phyloP scores from a whole-genome alignment of 163 green algal genomes.

The Prototheca wickerhamii region DNA sequence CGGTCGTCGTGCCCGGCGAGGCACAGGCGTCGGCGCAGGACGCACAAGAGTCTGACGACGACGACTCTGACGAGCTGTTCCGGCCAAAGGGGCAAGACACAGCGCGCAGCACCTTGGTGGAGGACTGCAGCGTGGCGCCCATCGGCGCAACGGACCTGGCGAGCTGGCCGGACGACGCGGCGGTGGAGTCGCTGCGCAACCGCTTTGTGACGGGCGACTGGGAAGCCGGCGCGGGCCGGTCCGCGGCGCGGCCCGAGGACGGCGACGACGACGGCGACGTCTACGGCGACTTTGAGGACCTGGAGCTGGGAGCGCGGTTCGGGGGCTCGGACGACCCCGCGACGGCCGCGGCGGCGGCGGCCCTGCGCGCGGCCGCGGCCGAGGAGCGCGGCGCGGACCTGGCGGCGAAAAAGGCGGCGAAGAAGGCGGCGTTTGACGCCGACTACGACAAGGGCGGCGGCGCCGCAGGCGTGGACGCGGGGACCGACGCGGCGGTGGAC shows the following conservation, averaged over 20 bases:
- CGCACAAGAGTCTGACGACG: no score
- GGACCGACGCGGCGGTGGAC: neutral
- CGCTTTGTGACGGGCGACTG: slow-evolving; percentile 92
- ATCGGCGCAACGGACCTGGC: slow-evolving; percentile 13
- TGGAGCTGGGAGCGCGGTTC: slow-evolving; percentile 70
- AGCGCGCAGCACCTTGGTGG: neutral
- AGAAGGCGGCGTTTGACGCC: slow-evolving; percentile 81
- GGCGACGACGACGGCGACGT: slow-evolving; percentile 54
- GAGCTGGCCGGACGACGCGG: slow-evolving; percentile 35
- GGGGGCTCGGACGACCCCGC: slow-evolving; percentile 40
- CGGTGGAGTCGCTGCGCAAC: slow-evolving; percentile 59
- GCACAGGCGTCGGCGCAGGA: no score
- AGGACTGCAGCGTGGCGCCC: slow-evolving; percentile 15
- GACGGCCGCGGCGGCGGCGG: slow-evolving; percentile 47
- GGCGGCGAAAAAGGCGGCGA: slow-evolving; percentile 51
- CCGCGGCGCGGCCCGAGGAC: slow-evolving; percentile 23
- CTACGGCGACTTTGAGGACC: slow-evolving; percentile 93
- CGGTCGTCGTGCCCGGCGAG: slow-evolving; percentile 10
- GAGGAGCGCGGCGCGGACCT: slow-evolving; percentile 37
- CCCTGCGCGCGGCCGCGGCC: slow-evolving; percentile 59
- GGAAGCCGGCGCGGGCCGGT: slow-evolving; percentile 53
- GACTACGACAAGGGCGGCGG: slow-evolving; percentile 49
- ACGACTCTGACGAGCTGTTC: slow-evolving; percentile 68
- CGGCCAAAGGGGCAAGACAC: slow-evolving; percentile 9
- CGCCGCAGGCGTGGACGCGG: no score